Conservation (phyloP, 306 rosid genomes). For the Vigna angularis region DNA sequence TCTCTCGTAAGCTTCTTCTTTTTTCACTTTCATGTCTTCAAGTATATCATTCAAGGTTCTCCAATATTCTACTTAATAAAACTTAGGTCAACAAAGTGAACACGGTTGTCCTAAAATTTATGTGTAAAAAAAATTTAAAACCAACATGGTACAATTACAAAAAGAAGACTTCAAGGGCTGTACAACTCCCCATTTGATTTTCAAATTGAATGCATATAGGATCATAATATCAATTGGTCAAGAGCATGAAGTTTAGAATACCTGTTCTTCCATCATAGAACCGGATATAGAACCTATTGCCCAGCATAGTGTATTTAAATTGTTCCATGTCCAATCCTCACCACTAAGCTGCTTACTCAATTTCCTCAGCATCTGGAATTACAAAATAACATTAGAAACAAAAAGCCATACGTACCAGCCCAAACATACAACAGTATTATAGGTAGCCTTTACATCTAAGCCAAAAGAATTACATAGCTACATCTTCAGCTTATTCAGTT, state of each 20-base stretch:
- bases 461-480: constrained; percentile 9
- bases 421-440: background rate
- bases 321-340: constrained; percentile 99
- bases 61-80: too few relatives aligned
- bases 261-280: constrained; percentile 99
- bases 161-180: background rate
- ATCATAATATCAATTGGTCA: background rate
- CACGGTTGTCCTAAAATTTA: background rate
- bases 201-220: background rate
- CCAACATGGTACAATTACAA: background rate
- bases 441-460: background rate
- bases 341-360: constrained; percentile 93
- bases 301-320: constrained; percentile 97
- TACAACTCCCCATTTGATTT: background rate
- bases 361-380: constrained; percentile 88
- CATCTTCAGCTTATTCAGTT: constrained; percentile 12
- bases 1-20: too few relatives aligned
- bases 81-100: background rate
- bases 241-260: constrained; percentile 40
- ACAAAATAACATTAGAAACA: constrained; percentile 25
- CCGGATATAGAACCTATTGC: constrained; percentile 99
- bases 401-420: constrained; percentile 2
- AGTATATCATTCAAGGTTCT: constrained; percentile 1
- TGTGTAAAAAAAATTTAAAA: background rate
- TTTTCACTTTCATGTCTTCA: too few relatives aligned